Evolutionary conservation across 805 yeast species (phyloP).

Genomic region (Nakazawaea holstii): DNA sequence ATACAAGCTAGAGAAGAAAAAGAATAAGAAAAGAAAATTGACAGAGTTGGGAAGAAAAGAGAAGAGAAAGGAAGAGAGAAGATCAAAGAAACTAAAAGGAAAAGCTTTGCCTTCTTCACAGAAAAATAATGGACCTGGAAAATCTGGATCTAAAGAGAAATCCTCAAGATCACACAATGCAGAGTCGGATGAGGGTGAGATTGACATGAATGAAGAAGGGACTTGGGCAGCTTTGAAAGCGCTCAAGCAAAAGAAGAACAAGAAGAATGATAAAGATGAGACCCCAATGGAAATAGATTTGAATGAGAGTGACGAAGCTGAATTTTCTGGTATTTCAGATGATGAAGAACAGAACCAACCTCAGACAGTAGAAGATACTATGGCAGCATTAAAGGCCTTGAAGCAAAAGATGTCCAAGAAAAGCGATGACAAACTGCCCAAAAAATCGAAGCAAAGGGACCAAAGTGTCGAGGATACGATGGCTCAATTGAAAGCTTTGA

Average conservation of each 20-base stretch:
- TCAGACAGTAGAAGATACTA: conserved; percentile 17
- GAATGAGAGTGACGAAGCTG: conserved; percentile 19
- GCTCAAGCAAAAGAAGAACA: conserved; percentile 14
- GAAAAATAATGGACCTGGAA: conserved; percentile 20
- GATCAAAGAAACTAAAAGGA: conserved; percentile 26
- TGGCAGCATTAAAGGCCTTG: neutral
- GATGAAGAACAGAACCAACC: conserved; percentile 19
- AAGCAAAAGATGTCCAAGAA: conserved; percentile 7
- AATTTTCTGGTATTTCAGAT: conserved; percentile 16
- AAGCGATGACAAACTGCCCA: too few species aligned
- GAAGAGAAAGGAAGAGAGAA: conserved; percentile 31
- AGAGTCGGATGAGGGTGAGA: conserved; percentile 19
- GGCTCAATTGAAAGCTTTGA: conserved; percentile 32
- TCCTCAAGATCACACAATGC: conserved; percentile 13
- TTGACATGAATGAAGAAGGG: conserved; percentile 16
- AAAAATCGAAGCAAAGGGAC: too few species aligned
- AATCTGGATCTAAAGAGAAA: conserved; percentile 13
- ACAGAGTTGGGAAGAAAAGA: conserved; percentile 28
- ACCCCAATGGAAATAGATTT: conserved; percentile 15
- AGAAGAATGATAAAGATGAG: conserved; percentile 23
- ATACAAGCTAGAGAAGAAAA: conserved; percentile 12
- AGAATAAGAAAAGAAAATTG: conserved; percentile 21
- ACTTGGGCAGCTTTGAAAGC: conserved; percentile 26
- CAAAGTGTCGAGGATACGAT: conserved; percentile 36
- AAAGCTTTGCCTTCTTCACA: neutral